Evolutionary conservation across 2,329 filamentous ascomycete species (phyloP).

Genomic region (Dothideomycetes sp.): DNA sequence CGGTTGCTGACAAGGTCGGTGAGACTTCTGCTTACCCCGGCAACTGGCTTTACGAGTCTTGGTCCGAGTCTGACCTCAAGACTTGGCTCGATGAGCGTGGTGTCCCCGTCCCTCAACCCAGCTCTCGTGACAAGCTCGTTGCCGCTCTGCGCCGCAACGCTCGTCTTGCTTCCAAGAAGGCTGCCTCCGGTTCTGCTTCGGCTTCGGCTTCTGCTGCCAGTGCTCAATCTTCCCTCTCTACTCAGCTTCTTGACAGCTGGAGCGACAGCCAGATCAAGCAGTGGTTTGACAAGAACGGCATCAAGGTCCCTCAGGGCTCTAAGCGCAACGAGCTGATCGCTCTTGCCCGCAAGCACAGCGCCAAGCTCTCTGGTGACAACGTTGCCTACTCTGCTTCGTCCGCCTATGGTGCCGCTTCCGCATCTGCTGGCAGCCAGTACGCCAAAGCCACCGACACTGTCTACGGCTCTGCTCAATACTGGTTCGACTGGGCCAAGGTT

Average conservation of each 20-base stretch:
- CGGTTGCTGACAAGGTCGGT: conserved; percentile 62
- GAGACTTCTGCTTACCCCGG: conserved; percentile 82
- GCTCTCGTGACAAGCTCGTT: conserved; percentile 76
- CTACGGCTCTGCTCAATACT: conserved; percentile 25
- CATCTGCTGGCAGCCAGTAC: conserved; percentile 61
- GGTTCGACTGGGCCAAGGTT: conserved; percentile 36
- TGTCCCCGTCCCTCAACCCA: conserved; percentile 75
- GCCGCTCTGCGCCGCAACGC: conserved; percentile 86
- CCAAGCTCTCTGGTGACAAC: conserved; percentile 58
- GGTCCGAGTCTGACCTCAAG: conserved; percentile 91
- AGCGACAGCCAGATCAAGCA: conserved; percentile 83
- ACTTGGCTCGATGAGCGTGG: conserved; percentile 86
- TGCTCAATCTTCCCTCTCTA: conserved; percentile 66
- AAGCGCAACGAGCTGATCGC: conserved; percentile 83
- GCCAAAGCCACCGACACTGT: conserved; percentile 64
- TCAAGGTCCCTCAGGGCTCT: conserved; percentile 85
- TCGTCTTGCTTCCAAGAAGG: conserved; percentile 38
- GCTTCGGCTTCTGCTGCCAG: conserved; percentile 47
- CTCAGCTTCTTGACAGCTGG: conserved; percentile 83
- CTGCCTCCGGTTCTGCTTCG: conserved; percentile 52
- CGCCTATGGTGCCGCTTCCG: conserved; percentile 37
- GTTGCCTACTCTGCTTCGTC: conserved; percentile 32
- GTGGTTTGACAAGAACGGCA: conserved; percentile 82
- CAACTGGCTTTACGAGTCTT: conserved; percentile 84
- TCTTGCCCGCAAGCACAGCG: conserved; percentile 78